phyloP scores from a whole-genome alignment of 2,329 filamentous ascomycete genomes.

The Lachnellula willkommii region DNA sequence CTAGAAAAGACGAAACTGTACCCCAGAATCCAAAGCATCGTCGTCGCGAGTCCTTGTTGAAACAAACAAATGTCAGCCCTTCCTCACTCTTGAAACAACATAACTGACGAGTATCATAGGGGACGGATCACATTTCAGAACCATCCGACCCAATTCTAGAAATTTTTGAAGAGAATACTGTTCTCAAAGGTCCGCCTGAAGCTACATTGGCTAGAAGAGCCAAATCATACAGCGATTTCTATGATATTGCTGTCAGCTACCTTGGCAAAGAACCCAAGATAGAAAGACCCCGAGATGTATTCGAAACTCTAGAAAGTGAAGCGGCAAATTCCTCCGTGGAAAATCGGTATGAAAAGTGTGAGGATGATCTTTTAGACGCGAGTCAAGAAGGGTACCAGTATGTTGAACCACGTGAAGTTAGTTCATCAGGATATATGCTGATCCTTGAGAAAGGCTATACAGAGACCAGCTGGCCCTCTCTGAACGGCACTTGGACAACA shows the following conservation, averaged over 20 bases:
- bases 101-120: constrained; percentile 36
- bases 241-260: constrained; percentile 56
- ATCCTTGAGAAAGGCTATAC: constrained; percentile 54
- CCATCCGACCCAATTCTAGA: constrained; percentile 52
- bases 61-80: constrained; percentile 55
- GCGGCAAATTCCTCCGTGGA: constrained; percentile 49
- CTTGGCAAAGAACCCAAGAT: constrained; percentile 45
- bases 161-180: constrained; percentile 52
- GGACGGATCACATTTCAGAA: constrained; percentile 49
- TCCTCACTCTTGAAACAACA: constrained; percentile 19
- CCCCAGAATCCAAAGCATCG: constrained; percentile 49
- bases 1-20: constrained; percentile 44
- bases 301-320: constrained; percentile 33
- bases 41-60: constrained; percentile 64
- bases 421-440: not conserved
- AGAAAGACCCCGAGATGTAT: constrained; percentile 13
- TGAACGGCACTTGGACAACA: constrained; percentile 71
- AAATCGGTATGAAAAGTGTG: constrained; percentile 53
- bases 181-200: constrained; percentile 56
- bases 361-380: constrained; percentile 67
- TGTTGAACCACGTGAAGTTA: constrained; percentile 29
- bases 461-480: constrained; percentile 76
- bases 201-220: constrained; percentile 61
- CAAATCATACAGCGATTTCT: constrained; percentile 75
- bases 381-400: constrained; percentile 83